Base-by-base conservation (phyloP, 139 green algal species). In the Dunaliella primolecta region DNA sequence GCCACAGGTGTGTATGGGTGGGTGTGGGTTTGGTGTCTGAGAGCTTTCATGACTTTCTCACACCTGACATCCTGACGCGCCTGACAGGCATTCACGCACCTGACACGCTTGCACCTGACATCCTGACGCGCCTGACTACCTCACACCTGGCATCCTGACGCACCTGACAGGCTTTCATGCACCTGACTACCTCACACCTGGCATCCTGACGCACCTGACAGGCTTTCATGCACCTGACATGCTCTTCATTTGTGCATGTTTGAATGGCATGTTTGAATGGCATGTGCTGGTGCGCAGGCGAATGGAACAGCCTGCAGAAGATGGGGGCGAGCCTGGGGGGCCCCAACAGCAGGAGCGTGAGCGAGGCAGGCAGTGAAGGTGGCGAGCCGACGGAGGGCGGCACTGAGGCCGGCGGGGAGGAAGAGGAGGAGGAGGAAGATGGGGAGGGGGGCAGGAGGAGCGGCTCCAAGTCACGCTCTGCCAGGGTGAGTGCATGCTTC, bases 391-490 rank as follows among this genome's bases (percentile, higher is more conserved):
- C 32, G 2, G 75, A 36, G n/a, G 33, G 75, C 29, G 32, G n/a
- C 2, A 33, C 32, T 15, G 75, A 80, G 30, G 75, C 36, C 2
- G 75, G 33, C n/a, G n/a, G 11, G 2, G 29, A 21, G 11, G 29
- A 77, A n/a, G 71, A n/a, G 11, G 71, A 80, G 75, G n/a, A 80
- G 75, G n/a, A 36, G 75, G 75, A 36, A 21, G 75, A 80, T 36
- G 75, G 1, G 15, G 46, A 64, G 46, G 46, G 46, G 46, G 7
- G 46, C 46, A 64, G 46, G 46, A 64, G 46, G 7, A 15, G 46
- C 7, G 46, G 46, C 46, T 64, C 46, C 7, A 7, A 15, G 7
- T 64, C 46, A 64, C 46, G 46, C 7, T 64, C 46, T 25, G 46
- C 46, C 7, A 64, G 46, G 46, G 46, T 64, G 46, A 25, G 46